Evolutionary conservation across 257 asterid genomes (phyloP), one percentile per base, ranked within the genome.

Genomic region (Fraxinus anomala): DNA sequence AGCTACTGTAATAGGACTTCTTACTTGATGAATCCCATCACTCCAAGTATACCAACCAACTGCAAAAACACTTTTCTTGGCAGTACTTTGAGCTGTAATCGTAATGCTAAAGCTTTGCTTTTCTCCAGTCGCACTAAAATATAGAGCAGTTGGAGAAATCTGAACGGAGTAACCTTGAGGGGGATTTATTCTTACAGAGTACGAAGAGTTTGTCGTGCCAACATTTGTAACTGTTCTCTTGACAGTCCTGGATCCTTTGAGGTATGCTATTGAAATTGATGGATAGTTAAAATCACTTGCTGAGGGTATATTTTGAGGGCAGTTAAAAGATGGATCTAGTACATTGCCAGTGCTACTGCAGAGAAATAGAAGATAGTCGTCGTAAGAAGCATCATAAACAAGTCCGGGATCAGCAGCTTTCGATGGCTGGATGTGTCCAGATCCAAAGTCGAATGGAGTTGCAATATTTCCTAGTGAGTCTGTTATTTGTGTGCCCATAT

Each of bases 351-450:
- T 33, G 33, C 82, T 81, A 7, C 75, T 66, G 73, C 89, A 87
- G 2, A 88, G 86, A 42, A 86, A 86, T 31, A 79, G 81, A 9
- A 89, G 81, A 73, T 89, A 89, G 40, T 89, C 92, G 0, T 6
- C 12, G 79, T 84, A 86, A 7, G 83, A 69, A 1, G 90, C 86
- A 21, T 88, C 85, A 9, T 88, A 89, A 1, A 89, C 83, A 1
- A 86, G 92, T 5, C 94, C 94, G 0, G 94, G 90, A 77, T 89
- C 90, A 3, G 79, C 86, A 6, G 94, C 90, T 76, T 70, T 80
- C 3, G 88, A 78, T 40, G 92, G 92, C 66, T 74, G 82, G 61
- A 89, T 34, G 34, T 89, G 91, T 0, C 92, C 94, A 1, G 88
- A 21, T 11, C 94, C 94, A n/a, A 67, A 88, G 19, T 86, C 82